Conservation (phyloP, 176 grass and related monocot genomes). For the maize (Zea mays) region DNA sequence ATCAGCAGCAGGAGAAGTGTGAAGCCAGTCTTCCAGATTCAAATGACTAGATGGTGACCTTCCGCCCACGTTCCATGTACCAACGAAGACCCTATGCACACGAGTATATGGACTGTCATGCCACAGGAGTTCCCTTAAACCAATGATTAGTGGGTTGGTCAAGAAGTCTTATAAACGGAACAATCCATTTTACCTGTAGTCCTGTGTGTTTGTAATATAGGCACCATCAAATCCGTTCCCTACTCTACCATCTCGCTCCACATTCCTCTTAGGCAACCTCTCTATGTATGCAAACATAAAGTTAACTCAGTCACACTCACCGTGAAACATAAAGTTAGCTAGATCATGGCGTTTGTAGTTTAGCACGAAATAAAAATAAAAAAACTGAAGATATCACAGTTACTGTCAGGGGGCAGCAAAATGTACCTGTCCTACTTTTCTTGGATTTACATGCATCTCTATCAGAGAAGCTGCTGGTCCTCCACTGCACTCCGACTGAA, state of each 20-base stretch:
- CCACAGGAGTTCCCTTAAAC: slow-evolving; percentile 12
- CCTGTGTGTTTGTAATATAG: slow-evolving; percentile 79
- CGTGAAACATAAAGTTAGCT: slow-evolving; percentile 1
- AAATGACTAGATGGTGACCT: slow-evolving; percentile 82
- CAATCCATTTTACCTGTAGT: slow-evolving; percentile 63
- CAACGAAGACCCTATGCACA: slow-evolving; percentile 64
- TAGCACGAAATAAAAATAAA: slow-evolving; percentile 19
- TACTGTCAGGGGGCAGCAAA: slow-evolving; percentile 31
- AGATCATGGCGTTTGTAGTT: slow-evolving; percentile 16
- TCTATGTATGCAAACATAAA: slow-evolving; percentile 52
- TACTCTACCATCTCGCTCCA: slow-evolving; percentile 48
- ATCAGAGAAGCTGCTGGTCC: slow-evolving; percentile 66
- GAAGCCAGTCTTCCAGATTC: slow-evolving; percentile 86
- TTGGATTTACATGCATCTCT: slow-evolving; percentile 77
- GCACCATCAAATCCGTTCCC: slow-evolving; percentile 55
- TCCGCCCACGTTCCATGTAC: slow-evolving; percentile 97
- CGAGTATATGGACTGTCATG: slow-evolving; percentile 31
- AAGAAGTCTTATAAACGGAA: background rate
- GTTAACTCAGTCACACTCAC: slow-evolving; percentile 7
- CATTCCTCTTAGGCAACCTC: slow-evolving; percentile 54
- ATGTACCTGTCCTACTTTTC: slow-evolving; percentile 87
- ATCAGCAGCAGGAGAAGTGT: slow-evolving; percentile 93
- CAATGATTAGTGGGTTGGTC: background rate
- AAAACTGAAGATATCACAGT: slow-evolving; percentile 32
- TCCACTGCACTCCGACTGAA: slow-evolving; percentile 57